Base-by-base conservation (phyloP, 257 asterid species). In the Solanum bukasovii region DNA sequence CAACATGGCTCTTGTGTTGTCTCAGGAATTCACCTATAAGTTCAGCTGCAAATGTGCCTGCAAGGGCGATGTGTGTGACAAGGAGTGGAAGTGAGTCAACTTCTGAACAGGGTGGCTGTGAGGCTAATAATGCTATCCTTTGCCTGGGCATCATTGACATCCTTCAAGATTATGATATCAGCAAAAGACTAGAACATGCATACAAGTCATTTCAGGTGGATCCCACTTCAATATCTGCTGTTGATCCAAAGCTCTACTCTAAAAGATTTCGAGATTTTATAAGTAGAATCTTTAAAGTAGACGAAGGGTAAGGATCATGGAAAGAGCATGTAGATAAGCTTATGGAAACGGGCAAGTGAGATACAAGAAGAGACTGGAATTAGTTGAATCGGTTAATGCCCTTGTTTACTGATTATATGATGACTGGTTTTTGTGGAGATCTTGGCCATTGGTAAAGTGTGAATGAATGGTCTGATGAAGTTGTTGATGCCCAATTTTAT, bases 61-160 rank as follows among this genome's bases (percentile, higher is more conserved):
- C 97, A 67, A 89, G 94, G 83, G 97, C 95, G 12, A 94, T 93
- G 88, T 92, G 92, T 70, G 91, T 93, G 70, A 91, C 86, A 8
- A 87, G 93, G 89, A 92, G 91, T 83, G 95, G 93, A 88, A 92
- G 88, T 67, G 96, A 91, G 87, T 87, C 90, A 72, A 87, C 94
- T 73, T 93, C 93, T 10, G 88, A 37, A 63, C 86, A 63, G 77
- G 73, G 92, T 2, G 84, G 92, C 29, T 91, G 92, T 20, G 98
- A 93, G 90, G 72, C 88, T 46, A 91, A 90, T 46, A 94, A 95
- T 89, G 96, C 94, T 14, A 93, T 95, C 89, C 95, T 95, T 87
- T 94, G 94, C 91, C 93, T 94, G 44, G 98, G 98, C 79, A 92
- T 95, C 88, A 95, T 95, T 38, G 98, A 95, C 93, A 94, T 95